Evolutionary conservation across 2,329 filamentous ascomycete genomes (phyloP).

Genomic region (Stagonosporopsis rhizophila): DNA sequence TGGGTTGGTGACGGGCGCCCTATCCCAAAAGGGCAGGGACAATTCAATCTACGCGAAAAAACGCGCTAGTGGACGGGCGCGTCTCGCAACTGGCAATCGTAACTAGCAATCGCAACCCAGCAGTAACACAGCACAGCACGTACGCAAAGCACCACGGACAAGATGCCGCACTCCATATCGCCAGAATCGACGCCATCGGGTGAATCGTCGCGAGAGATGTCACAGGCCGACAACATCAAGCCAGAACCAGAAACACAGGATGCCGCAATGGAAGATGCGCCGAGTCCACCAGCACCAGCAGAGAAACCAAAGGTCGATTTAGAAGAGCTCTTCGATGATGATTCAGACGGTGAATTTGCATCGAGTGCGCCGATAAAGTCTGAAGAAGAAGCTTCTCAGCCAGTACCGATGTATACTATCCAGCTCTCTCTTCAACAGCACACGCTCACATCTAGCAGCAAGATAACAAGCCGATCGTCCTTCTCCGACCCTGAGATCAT

Average conservation of each 20-base stretch:
- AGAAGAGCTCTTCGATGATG: constrained; percentile 67
- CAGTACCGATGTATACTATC: constrained; percentile 49
- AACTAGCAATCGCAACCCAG: constrained; percentile 3
- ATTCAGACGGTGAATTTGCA: constrained; percentile 64
- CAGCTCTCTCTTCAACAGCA: constrained; percentile 4
- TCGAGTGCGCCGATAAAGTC: constrained; percentile 60
- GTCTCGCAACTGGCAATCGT: constrained; percentile 15
- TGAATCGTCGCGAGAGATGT: constrained; percentile 43
- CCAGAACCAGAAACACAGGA: constrained; percentile 39
- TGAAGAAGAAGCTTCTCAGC: constrained; percentile 49
- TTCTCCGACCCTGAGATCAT: constrained; percentile 81
- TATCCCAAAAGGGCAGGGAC: constrained; percentile 1
- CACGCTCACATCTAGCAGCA: constrained; percentile 33
- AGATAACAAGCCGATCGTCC: constrained; percentile 51
- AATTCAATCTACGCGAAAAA: constrained; percentile 27
- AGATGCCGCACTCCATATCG: constrained; percentile 57
- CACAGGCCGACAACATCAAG: constrained; percentile 49
- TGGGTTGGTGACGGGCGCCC: constrained; percentile 17
- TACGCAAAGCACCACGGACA: constrained; percentile 8
- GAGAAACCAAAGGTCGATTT: constrained; percentile 52
- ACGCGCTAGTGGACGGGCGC: constrained; percentile 31
- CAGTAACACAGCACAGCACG: constrained; percentile 7
- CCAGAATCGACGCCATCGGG: constrained; percentile 49
- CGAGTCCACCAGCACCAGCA: constrained; percentile 29
- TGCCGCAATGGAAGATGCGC: constrained; percentile 42